Conservation (phyloP, 768 basidiomycete species). For the Zangia roseola region DNA sequence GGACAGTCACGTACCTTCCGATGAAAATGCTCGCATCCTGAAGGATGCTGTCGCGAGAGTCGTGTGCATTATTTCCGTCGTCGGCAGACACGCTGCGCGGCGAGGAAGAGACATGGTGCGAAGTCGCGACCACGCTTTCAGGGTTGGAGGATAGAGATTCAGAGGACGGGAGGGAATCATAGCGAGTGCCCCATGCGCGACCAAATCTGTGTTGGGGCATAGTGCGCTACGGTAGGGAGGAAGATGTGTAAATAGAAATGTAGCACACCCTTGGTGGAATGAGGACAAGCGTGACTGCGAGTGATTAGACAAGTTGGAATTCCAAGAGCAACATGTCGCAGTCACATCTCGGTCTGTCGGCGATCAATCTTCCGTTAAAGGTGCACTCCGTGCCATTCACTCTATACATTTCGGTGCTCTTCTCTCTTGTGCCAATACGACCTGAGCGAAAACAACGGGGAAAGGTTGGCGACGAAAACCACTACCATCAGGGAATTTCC, state of each 20-base stretch:
- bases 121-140: slow-evolving; percentile 14
- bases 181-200: slow-evolving; percentile 71
- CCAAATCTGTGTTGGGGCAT: slow-evolving; percentile 48
- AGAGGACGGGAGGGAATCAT: slow-evolving; percentile 58
- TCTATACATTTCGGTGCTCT: slow-evolving; percentile 26
- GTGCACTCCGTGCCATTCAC: slow-evolving; percentile 13
- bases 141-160: slow-evolving; percentile 43
- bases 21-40: slow-evolving; percentile 84
- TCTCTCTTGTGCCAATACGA: slow-evolving; percentile 27
- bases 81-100: slow-evolving; percentile 13
- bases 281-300: slow-evolving; percentile 6
- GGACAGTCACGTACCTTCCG: slow-evolving; percentile 57
- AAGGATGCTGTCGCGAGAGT: slow-evolving; percentile 47
- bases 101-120: slow-evolving; percentile 14
- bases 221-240: slow-evolving; percentile 20
- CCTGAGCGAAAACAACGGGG: slow-evolving; percentile 24
- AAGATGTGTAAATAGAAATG: slow-evolving; percentile 20
- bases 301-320: slow-evolving; percentile 22
- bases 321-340: slow-evolving; percentile 21
- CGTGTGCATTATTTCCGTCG: slow-evolving; percentile 32
- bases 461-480: slow-evolving; percentile 15
- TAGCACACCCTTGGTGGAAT: slow-evolving; percentile 5
- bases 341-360: slow-evolving; percentile 14
- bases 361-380: slow-evolving; percentile 31
- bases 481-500: slow-evolving; percentile 13